Percentiles rank a stretch among this genome's conserved stretches.
phyloP scores from a whole-genome alignment of 1,139 yeast species.

The Debaryomyces subglobosus region DNA sequence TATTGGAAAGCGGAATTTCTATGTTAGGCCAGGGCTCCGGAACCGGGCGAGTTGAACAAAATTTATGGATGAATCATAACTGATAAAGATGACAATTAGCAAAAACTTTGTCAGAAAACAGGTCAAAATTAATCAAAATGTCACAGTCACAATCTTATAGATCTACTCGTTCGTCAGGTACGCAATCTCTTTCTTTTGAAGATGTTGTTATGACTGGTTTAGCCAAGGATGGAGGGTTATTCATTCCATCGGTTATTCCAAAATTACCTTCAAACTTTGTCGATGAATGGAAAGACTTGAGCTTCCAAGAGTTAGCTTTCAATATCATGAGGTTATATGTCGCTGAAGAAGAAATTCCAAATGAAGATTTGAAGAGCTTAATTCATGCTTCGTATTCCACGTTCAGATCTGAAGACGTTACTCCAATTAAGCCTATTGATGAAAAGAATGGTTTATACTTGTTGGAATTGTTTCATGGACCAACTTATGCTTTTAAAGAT shows the following conservation, averaged over 20 bases:
- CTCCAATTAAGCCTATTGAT: constrained; percentile 73
- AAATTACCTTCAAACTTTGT: constrained; percentile 61
- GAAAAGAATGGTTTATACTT: constrained; percentile 64
- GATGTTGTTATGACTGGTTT: constrained; percentile 92
- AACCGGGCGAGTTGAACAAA: constrained; percentile 1
- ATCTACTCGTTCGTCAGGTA: constrained; percentile 75
- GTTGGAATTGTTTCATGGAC: constrained; percentile 96
- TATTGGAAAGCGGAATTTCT: neutral
- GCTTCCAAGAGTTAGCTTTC: constrained; percentile 85
- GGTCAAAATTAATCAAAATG: constrained; percentile 9
- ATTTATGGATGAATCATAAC: constrained; percentile 7
- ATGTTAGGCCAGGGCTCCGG: constrained; percentile 4
- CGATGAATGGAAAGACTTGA: constrained; percentile 67
- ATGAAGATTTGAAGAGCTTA: constrained; percentile 63
- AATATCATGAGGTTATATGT: constrained; percentile 83
- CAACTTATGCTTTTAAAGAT: constrained; percentile 98
- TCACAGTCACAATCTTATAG: constrained; percentile 57
- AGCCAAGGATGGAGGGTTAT: constrained; percentile 95
- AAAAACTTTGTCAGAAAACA: neutral
- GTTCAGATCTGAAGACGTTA: constrained; percentile 81
- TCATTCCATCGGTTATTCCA: constrained; percentile 85
- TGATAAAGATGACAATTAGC: constrained; percentile 1
- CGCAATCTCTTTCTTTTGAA: constrained; percentile 72
- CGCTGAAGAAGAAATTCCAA: constrained; percentile 67
- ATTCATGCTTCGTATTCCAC: constrained; percentile 80